These are phyloP conservation scores for Arabidopsis hybrid DNA, from an alignment of 441 rosid genomes.

Conservation along the genomic window DNA sequence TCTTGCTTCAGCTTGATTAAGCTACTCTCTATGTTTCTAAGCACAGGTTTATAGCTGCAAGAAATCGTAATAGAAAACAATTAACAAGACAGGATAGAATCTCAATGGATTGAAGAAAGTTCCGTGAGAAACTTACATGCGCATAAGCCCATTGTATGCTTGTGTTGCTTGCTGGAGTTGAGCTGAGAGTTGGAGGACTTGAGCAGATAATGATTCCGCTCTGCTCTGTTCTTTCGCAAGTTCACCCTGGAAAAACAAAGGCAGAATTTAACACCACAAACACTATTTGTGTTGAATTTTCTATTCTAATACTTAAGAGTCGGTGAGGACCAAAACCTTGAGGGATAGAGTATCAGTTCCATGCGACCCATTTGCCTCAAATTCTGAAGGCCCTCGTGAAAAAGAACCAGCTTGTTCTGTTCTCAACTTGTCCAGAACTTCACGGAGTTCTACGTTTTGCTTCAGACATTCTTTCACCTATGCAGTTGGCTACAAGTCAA, in stretches of 20 bases:
- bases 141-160: slow-evolving; percentile 79
- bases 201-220: slow-evolving; percentile 85
- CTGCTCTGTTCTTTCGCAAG: slow-evolving; percentile 85
- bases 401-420: slow-evolving; percentile 60
- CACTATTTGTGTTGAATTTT: not conserved
- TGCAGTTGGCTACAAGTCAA: slow-evolving; percentile 14
- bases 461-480: slow-evolving; percentile 90
- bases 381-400: slow-evolving; percentile 40
- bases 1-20: slow-evolving; percentile 93
- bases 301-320: not conserved
- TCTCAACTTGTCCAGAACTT: slow-evolving; percentile 70
- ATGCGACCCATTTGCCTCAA: slow-evolving; percentile 45
- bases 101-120: not conserved
- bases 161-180: slow-evolving; percentile 41
- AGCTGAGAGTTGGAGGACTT: slow-evolving; percentile 69
- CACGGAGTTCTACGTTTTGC: slow-evolving; percentile 91
- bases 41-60: slow-evolving; percentile 87
- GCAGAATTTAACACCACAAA: not conserved
- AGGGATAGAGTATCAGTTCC: slow-evolving; percentile 65
- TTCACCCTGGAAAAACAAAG: slow-evolving; percentile 56
- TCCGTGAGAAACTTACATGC: slow-evolving; percentile 57
- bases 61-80: not conserved
- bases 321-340: slow-evolving; percentile 57
- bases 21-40: slow-evolving; percentile 81
- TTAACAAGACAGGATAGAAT: not conserved